phyloP scores from a whole-genome alignment of 352 stramenopile genomes.

The Globisporangium iwayamae region DNA sequence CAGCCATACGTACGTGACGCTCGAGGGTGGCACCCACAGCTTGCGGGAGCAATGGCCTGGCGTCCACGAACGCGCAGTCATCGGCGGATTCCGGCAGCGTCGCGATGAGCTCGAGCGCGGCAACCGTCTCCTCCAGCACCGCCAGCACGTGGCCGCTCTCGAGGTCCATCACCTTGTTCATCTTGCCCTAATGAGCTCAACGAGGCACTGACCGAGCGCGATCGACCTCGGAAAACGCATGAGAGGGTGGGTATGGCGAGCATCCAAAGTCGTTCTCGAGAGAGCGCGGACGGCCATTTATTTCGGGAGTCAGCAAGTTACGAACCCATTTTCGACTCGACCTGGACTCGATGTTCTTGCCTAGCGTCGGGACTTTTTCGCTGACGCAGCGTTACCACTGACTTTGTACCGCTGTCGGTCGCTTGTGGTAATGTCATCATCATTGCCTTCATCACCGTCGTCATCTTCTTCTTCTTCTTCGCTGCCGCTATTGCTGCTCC shows the following conservation, averaged over 20 bases:
- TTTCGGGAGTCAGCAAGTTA: not conserved
- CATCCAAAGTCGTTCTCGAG: not conserved
- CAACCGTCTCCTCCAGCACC: conserved; percentile 31
- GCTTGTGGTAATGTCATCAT: not conserved
- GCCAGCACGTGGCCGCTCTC: conserved; percentile 37
- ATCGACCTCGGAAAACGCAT: not conserved
- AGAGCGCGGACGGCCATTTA: not conserved
- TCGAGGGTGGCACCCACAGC: conserved; percentile 9
- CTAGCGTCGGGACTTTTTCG: not conserved
- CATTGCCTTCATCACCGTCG: not conserved
- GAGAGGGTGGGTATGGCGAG: not conserved
- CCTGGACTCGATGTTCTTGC: not conserved
- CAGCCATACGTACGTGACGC: conserved; percentile 23
- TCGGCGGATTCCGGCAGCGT: conserved; percentile 20
- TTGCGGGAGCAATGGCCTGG: not conserved
- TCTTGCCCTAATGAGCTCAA: not conserved
- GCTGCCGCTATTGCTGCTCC: conserved; percentile 15
- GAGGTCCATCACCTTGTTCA: conserved; percentile 28
- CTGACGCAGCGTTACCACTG: not conserved
- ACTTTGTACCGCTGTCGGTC: not conserved
- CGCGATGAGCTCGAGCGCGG: conserved; percentile 27
- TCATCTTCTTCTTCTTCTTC: conserved; percentile 3
- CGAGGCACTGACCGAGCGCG: not conserved
- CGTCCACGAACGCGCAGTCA: conserved; percentile 2
- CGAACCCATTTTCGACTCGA: conserved; percentile 2